Percentiles rank a stretch among this genome's conserved stretches.
Conservation (phyloP, 2,329 filamentous ascomycete species). For the Torrubiella hemipterigena region DNA sequence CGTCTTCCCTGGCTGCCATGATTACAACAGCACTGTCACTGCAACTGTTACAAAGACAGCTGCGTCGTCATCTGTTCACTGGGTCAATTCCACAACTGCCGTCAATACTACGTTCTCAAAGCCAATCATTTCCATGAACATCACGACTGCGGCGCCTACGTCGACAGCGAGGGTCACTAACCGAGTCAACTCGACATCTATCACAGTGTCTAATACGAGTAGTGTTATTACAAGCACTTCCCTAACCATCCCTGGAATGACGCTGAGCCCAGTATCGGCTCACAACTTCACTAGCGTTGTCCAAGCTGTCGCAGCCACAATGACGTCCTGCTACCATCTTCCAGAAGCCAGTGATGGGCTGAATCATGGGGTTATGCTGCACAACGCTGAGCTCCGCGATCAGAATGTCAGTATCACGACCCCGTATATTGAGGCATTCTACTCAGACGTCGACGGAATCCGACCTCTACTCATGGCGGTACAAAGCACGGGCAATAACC, state of each 20-base stretch:
- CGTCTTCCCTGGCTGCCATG: neutral
- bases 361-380: slow-evolving; percentile 16
- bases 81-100: neutral
- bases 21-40: neutral
- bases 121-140: too few relatives aligned
- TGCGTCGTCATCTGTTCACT: neutral
- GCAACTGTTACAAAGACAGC: neutral
- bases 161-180: too few relatives aligned
- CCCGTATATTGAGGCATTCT: slow-evolving; percentile 24
- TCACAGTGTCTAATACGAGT: neutral
- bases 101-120: neutral
- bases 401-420: slow-evolving; percentile 18
- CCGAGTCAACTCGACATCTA: too few relatives aligned
- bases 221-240: neutral
- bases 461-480: slow-evolving; percentile 21
- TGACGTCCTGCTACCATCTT: slow-evolving; percentile 17
- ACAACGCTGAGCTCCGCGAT: slow-evolving; percentile 17
- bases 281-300: slow-evolving; percentile 5
- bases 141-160: too few relatives aligned
- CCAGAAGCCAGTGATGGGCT: slow-evolving; percentile 10
- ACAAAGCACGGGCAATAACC: slow-evolving; percentile 14
- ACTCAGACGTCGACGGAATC: slow-evolving; percentile 18
- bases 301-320: slow-evolving; percentile 1
- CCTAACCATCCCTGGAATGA: neutral
- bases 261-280: neutral